Conservation (phyloP, 306 rosid species). For the Ormosia emarginata region DNA sequence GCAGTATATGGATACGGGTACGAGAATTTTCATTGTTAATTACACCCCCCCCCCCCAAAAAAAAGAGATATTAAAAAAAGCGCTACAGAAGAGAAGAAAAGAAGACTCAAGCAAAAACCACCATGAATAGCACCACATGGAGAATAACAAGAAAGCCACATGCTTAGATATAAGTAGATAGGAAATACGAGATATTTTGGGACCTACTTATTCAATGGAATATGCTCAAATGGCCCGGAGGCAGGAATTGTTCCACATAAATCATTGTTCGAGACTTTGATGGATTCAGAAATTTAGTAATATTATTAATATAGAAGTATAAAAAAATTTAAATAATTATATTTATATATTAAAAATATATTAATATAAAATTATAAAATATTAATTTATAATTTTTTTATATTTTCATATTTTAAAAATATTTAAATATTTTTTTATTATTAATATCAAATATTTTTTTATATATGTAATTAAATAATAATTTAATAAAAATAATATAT, state of each 20-base stretch:
- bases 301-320: too few relatives aligned
- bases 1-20: not conserved
- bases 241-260: constrained; percentile 92
- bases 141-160: not conserved
- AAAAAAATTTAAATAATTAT: too few relatives aligned
- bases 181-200: not conserved
- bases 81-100: not conserved
- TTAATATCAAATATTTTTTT: too few relatives aligned
- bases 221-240: constrained; percentile 87
- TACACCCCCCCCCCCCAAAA: not conserved
- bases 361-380: too few relatives aligned
- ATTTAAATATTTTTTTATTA: too few relatives aligned
- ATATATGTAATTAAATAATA: too few relatives aligned
- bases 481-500: too few relatives aligned
- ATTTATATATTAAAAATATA: too few relatives aligned
- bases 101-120: not conserved
- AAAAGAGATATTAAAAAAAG: not conserved
- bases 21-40: not conserved
- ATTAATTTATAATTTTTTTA: too few relatives aligned
- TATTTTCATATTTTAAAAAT: too few relatives aligned
- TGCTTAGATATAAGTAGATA: not conserved
- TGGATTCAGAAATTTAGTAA: too few relatives aligned
- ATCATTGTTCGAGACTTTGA: constrained; percentile 76
- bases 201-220: constrained; percentile 77
- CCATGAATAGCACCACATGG: not conserved